Percentiles rank a stretch among this genome's conserved stretches.
phyloP scores from a whole-genome alignment of 768 basidiomycete species.

The Pisolithus orientalis region DNA sequence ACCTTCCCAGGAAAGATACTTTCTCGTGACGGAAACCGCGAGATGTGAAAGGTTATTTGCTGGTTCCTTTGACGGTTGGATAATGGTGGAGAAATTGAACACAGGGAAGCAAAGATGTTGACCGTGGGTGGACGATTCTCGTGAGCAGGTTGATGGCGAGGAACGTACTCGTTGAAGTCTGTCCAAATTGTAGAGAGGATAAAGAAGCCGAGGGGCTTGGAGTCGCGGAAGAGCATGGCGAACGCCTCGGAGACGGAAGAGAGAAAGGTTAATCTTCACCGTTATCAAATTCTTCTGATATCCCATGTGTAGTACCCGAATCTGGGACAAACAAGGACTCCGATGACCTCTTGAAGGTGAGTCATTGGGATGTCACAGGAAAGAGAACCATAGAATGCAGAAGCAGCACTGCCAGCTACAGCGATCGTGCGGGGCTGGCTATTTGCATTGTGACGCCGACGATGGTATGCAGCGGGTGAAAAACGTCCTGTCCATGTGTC shows the following conservation, averaged over 20 bases:
- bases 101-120: constrained; percentile 12
- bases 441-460: constrained; percentile 40
- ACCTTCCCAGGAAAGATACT: background rate
- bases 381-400: constrained; percentile 13
- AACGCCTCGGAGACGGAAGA: constrained; percentile 52
- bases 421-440: constrained; percentile 27
- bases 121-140: constrained; percentile 5
- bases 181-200: constrained; percentile 16
- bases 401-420: constrained; percentile 25
- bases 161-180: constrained; percentile 2
- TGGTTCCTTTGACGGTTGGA: constrained; percentile 12
- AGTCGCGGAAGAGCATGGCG: constrained; percentile 38
- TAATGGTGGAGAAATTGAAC: constrained; percentile 8
- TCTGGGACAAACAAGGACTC: constrained; percentile 8
- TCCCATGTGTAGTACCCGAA: constrained; percentile 11
- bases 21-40: background rate
- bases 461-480: constrained; percentile 52
- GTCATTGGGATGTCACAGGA: constrained; percentile 30
- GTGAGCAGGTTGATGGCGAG: constrained; percentile 12
- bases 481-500: constrained; percentile 60
- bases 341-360: background rate
- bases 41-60: constrained; percentile 8
- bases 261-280: constrained; percentile 55
- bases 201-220: constrained; percentile 27
- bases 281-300: constrained; percentile 32